Evolutionary conservation across 208 protist species (phyloP).

Genomic region (Leishmania turanica): DNA sequence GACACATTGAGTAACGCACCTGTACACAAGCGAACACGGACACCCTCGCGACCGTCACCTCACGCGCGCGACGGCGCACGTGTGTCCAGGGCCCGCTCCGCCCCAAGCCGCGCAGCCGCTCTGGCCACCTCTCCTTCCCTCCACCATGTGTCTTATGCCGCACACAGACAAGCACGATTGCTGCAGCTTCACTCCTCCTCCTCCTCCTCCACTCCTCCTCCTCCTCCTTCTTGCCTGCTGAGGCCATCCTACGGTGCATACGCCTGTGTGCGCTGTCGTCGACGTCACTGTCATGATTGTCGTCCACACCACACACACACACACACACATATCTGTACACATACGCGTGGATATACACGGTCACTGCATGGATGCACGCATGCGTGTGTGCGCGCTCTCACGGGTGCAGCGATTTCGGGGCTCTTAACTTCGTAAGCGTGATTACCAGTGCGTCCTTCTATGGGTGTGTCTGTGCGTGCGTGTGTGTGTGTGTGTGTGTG

Average conservation of each 20-base stretch:
- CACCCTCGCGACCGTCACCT: background rate
- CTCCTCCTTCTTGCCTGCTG: background rate
- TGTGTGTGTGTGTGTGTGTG: background rate
- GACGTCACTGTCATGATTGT: background rate
- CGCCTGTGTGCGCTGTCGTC: background rate
- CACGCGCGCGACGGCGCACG: background rate
- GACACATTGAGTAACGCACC: background rate
- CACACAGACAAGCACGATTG: background rate
- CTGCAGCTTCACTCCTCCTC: background rate
- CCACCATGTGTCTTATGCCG: background rate
- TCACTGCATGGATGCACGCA: background rate
- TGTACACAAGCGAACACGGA: too few species aligned
- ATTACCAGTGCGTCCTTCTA: background rate
- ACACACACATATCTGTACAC: background rate
- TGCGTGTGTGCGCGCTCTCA: background rate
- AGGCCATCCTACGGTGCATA: background rate
- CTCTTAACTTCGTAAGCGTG: background rate
- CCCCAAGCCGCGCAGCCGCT: background rate
- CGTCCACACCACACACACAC: background rate
- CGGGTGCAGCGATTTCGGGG: background rate
- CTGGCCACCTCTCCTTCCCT: background rate
- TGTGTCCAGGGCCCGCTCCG: background rate
- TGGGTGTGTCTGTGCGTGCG: too few species aligned
- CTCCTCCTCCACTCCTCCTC: background rate
- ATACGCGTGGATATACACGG: conserved; percentile 3